A percentile compares a stretch with the other conserved stretches of the same genome.
Evolutionary conservation across 805 yeast genomes (phyloP).

Genomic region (Nakazawaea ambrosiae): DNA sequence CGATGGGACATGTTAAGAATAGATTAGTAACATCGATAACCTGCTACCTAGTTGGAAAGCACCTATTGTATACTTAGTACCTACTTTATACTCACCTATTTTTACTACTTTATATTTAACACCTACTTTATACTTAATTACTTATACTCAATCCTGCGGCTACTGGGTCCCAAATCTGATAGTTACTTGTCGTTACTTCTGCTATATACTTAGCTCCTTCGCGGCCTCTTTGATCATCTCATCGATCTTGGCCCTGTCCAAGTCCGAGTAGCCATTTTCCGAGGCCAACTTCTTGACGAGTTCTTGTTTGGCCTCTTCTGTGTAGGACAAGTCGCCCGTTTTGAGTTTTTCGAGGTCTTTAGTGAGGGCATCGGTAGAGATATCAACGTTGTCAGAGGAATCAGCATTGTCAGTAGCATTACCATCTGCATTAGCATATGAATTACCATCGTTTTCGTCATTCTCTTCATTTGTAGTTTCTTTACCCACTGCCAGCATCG

Average conservation of each 20-base stretch:
- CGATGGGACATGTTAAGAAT: too few relatives aligned
- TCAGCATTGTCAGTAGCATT: slow-evolving; percentile 6
- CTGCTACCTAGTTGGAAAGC: too few relatives aligned
- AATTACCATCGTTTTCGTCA: background rate
- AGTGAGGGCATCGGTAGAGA: background rate
- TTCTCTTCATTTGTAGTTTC: background rate
- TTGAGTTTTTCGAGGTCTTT: slow-evolving; percentile 2
- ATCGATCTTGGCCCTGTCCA: slow-evolving; percentile 8
- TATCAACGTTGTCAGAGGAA: background rate
- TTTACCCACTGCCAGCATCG: background rate
- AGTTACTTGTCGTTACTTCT: too few relatives aligned
- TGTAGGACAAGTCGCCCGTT: slow-evolving; percentile 1
- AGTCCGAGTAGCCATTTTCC: background rate
- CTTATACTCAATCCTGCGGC: too few relatives aligned
- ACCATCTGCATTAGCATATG: slow-evolving; percentile 1
- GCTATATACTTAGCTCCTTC: slow-evolving; percentile 7
- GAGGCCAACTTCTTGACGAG: background rate
- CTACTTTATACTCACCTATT: too few relatives aligned
- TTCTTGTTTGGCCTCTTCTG: background rate
- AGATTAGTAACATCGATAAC: too few relatives aligned
- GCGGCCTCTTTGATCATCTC: slow-evolving; percentile 12
- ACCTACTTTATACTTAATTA: too few relatives aligned
- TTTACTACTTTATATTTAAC: too few relatives aligned
- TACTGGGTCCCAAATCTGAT: too few relatives aligned
- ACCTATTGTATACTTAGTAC: too few relatives aligned